Percentiles rank a stretch among this genome's conserved stretches.
These are phyloP conservation scores for Mucor plumbeus DNA, from an alignment of 371 early-diverging fungal genomes.

Conservation along the genomic window DNA sequence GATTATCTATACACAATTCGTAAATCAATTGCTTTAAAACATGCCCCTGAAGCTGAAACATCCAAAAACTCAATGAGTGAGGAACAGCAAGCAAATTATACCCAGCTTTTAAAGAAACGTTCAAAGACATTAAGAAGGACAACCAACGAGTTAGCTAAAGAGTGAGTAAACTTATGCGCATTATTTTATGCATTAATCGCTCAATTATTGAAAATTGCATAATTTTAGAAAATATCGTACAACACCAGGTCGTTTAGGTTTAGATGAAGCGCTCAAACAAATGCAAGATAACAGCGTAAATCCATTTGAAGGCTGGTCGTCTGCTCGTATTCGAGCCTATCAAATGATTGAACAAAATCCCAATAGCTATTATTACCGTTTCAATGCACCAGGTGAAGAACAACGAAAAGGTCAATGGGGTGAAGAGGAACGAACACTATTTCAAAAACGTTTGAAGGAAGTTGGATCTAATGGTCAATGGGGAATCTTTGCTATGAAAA, in stretches of 20 bases:
- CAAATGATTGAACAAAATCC: constrained; percentile 88
- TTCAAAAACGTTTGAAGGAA: constrained; percentile 80
- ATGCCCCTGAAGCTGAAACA: constrained; percentile 43
- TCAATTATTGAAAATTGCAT: constrained; percentile 37
- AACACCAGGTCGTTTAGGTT: constrained; percentile 66
- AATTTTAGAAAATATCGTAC: constrained; percentile 63
- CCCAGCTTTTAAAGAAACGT: constrained; percentile 82
- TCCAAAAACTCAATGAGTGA: constrained; percentile 64
- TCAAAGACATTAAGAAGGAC: constrained; percentile 79
- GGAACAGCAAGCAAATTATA: constrained; percentile 81
- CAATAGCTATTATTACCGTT: constrained; percentile 94
- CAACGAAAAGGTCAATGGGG: constrained; percentile 92
- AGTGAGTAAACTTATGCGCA: constrained; percentile 45
- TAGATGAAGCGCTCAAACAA: constrained; percentile 91
- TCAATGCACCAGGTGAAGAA: constrained; percentile 94
- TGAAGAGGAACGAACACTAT: constrained; percentile 80
- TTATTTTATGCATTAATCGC: neutral
- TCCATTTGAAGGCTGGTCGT: constrained; percentile 93
- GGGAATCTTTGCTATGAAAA: constrained; percentile 94
- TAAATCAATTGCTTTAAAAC: constrained; percentile 69
- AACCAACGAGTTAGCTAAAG: constrained; percentile 76
- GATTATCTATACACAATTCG: constrained; percentile 75
- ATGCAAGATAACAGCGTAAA: constrained; percentile 75
- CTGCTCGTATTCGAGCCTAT: constrained; percentile 91
- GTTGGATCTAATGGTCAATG: constrained; percentile 94